Evolutionary conservation across 2,329 filamentous ascomycete genomes (phyloP).

Genomic region (Bipolaris victoriae): DNA sequence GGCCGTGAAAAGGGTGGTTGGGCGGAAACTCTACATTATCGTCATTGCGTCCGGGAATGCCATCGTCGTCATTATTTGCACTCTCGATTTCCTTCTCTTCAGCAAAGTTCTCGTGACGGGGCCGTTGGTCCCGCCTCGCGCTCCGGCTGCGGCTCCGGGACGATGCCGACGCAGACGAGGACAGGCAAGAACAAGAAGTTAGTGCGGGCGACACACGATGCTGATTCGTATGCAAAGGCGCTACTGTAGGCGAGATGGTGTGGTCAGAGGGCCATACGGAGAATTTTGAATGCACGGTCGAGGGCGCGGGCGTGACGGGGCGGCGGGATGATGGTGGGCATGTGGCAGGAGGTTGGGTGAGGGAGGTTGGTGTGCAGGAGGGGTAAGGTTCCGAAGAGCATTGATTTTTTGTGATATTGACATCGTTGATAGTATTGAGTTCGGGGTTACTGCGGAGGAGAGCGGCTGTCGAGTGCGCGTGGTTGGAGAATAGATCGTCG

Average conservation of each 20-base stretch:
- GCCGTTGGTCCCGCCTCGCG: background rate
- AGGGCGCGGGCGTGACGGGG: constrained; percentile 1
- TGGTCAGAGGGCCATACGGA: background rate
- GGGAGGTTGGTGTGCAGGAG: constrained; percentile 5
- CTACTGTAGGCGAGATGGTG: background rate
- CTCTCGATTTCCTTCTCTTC: background rate
- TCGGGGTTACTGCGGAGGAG: background rate
- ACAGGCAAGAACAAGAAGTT: background rate
- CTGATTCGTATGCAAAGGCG: background rate
- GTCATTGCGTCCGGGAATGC: background rate
- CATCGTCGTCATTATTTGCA: background rate
- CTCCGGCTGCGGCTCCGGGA: background rate
- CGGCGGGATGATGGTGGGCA: background rate
- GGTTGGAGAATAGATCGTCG: constrained; percentile 4
- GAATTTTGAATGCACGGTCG: background rate
- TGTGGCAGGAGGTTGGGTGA: constrained; percentile 4
- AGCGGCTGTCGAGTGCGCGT: background rate
- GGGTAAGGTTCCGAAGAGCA: constrained; percentile 6
- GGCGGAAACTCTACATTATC: background rate
- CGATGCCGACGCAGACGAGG: background rate
- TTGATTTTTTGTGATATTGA: background rate
- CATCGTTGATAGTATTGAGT: background rate
- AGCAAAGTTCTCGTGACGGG: background rate
- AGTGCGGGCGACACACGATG: background rate
- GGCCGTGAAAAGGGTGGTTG: constrained; percentile 4